Evolutionary conservation across 2,329 filamentous ascomycete species (phyloP), one percentile per base, ranked within the genome.

Genomic region (Aspergillus sp.): DNA sequence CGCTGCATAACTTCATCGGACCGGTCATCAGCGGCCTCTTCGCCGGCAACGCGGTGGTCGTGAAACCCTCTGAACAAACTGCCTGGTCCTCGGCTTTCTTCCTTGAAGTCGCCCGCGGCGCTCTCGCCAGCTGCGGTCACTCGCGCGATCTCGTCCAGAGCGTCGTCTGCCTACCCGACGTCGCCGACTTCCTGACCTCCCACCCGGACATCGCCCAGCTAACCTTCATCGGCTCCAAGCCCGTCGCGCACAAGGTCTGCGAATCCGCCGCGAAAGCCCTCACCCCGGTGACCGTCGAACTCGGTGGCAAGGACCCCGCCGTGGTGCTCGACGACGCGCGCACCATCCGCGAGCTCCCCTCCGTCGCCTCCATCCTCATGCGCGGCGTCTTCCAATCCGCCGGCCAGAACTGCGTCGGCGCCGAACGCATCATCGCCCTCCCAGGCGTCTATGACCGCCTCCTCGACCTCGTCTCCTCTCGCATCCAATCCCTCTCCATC

Each of bases 321-420:
- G 88, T 99, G 60, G 79, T 99, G 22, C 87, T 98, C 46, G 92
- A 97, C 74, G 92, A 95, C 76, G 76, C 52, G 72, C 78, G 59
- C 84, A 92, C 78, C 4, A 59, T 78, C 16, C 70, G 75, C 66
- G 80, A 85, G 68, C 82, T 98, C 60, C 78, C 85, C 4, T 86
- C 90, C 47, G 88, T 98, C 53, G 85, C 86, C 45, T 90, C 92
- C 63, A 90, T 96, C 63, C 85, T 98, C 63, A 88, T 99, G 79
- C 87, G 95, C 55, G 95, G 94, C 55, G 92, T 91, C 10, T 99
- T 98, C 78, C 95, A 99, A 77, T 92, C 92, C 54, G 89, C 92
- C 16, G 95, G 95, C 1, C 95, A 99, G 76, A 99, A 99, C 79
- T 99, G 95, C 77, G 94, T 99, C 71, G 95, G 95, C 57, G 94